phyloP scores from a whole-genome alignment of 192 early-diverging fungal species.

The Polychytrium aggregatum region DNA sequence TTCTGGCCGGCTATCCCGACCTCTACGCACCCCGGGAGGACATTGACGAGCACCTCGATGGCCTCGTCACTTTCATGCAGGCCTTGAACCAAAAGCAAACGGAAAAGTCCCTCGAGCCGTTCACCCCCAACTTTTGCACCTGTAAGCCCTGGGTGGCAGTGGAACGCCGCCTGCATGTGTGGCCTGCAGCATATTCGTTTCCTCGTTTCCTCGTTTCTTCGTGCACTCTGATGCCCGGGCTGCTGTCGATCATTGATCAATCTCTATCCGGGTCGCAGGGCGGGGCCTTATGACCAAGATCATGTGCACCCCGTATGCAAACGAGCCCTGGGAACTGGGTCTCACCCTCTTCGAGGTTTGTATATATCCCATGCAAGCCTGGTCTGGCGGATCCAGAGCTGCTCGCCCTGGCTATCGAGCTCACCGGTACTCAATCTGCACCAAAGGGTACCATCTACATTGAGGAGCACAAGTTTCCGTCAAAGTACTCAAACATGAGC shows the following conservation, averaged over 20 bases:
- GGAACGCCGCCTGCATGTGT: background rate
- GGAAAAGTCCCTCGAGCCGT: background rate
- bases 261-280: slow-evolving; percentile 34
- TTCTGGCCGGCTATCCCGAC: slow-evolving; percentile 56
- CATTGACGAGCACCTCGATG: slow-evolving; percentile 68
- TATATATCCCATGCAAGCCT: too few species aligned
- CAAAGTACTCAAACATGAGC: too few species aligned
- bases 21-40: slow-evolving; percentile 53
- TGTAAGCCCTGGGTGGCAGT: slow-evolving; percentile 9
- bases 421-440: too few species aligned
- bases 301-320: slow-evolving; percentile 65
- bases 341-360: slow-evolving; percentile 55
- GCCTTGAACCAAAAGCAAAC: slow-evolving; percentile 1
- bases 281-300: slow-evolving; percentile 87
- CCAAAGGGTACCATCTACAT: slow-evolving; percentile 54
- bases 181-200: slow-evolving; percentile 4
- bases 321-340: slow-evolving; percentile 75
- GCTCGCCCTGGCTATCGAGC: too few species aligned
- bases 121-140: slow-evolving; percentile 16
- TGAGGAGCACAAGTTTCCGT: slow-evolving; percentile 38
- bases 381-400: too few species aligned
- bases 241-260: slow-evolving; percentile 3
- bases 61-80: slow-evolving; percentile 47
- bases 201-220: background rate
- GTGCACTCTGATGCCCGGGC: background rate